Conservation (phyloP, 495 filamentous ascomycete genomes). For the Penicillium ucsense region DNA sequence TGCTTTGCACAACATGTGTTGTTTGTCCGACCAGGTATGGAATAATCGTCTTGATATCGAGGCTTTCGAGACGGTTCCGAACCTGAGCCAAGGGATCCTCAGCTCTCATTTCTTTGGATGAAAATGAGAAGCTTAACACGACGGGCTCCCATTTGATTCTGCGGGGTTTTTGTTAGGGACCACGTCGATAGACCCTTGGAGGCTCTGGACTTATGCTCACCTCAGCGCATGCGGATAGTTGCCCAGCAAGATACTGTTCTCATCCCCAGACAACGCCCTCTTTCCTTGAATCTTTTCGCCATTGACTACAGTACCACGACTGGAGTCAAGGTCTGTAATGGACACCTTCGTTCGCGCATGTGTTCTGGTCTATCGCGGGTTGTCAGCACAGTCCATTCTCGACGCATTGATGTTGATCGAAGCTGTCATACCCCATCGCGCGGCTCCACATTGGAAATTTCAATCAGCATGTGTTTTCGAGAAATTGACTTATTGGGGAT, state of each 20-base stretch:
- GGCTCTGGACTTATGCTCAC: constrained; percentile 11
- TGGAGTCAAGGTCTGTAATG: constrained; percentile 63
- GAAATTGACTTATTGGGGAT: constrained; percentile 69
- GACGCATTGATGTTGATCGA: background rate
- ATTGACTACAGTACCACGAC: constrained; percentile 71
- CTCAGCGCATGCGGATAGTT: constrained; percentile 45
- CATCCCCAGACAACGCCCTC: constrained; percentile 37
- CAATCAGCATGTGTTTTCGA: constrained; percentile 76
- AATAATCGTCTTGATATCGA: constrained; percentile 76
- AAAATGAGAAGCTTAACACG: constrained; percentile 73
- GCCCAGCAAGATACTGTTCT: constrained; percentile 60
- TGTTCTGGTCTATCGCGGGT: constrained; percentile 29
- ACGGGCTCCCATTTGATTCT: constrained; percentile 72
- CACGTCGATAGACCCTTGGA: too few species aligned
- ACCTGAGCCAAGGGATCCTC: constrained; percentile 55
- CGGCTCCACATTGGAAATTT: constrained; percentile 52
- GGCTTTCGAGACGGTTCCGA: constrained; percentile 57
- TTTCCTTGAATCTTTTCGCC: constrained; percentile 54
- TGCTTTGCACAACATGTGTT: constrained; percentile 81
- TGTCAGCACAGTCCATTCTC: constrained; percentile 6
- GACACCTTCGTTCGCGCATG: constrained; percentile 53
- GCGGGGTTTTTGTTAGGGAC: too few species aligned
- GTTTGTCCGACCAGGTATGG: constrained; percentile 62
- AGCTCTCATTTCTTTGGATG: constrained; percentile 60
- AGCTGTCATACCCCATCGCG: constrained; percentile 56